These are phyloP conservation scores for Primulina tabacum DNA, from an alignment of 257 asterid species.

Conservation along the genomic window DNA sequence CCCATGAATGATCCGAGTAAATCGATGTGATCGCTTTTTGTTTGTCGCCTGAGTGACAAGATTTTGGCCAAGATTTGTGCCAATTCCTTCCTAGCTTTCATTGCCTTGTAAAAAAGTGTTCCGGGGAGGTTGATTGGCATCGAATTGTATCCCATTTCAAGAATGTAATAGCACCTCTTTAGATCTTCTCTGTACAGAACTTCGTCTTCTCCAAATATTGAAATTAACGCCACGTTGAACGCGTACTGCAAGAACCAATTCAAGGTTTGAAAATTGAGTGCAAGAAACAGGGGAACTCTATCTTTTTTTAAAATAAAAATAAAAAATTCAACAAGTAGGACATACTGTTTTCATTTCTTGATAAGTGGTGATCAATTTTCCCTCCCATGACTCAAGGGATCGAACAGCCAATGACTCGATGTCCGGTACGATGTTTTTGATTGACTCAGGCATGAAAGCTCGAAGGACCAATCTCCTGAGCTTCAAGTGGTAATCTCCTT, in stretches of 20 bases:
- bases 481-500: conserved; percentile 55
- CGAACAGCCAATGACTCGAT: conserved; percentile 48
- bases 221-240: conserved; percentile 77
- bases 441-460: conserved; percentile 49
- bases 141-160: conserved; percentile 86
- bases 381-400: conserved; percentile 46
- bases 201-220: conserved; percentile 69
- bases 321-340: background rate
- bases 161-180: conserved; percentile 53
- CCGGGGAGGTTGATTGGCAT: conserved; percentile 82
- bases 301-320: too few species aligned
- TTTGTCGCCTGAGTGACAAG: conserved; percentile 23
- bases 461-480: conserved; percentile 56
- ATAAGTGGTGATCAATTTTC: conserved; percentile 47
- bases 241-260: conserved; percentile 34
- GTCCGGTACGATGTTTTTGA: conserved; percentile 40
- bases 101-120: conserved; percentile 68
- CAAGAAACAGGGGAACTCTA: background rate
- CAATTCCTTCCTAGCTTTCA: conserved; percentile 35
- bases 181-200: conserved; percentile 47
- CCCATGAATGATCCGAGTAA: conserved; percentile 35
- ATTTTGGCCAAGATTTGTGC: conserved; percentile 30
- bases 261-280: background rate
- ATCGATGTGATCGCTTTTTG: conserved; percentile 15
- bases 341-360: conserved; percentile 61